Percentiles rank a stretch among this genome's conserved stretches.
Conservation (phyloP, 164 flowering plant species). For the Chimonanthus praecox region DNA sequence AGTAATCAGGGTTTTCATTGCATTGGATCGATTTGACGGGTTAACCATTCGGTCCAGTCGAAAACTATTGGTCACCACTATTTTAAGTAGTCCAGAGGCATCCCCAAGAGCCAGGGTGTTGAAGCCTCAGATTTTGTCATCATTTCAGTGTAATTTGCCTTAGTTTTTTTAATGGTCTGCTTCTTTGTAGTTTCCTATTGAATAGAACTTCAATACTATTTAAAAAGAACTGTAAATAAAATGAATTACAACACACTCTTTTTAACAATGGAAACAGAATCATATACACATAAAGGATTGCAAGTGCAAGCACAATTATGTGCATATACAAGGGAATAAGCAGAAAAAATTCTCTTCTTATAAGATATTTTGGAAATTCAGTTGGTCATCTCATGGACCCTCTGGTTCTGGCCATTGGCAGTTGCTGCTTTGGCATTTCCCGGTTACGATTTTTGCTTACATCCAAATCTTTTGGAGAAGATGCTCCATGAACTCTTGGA, state of each 20-base stretch:
- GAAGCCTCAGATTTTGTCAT: no score
- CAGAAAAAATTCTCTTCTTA: neutral
- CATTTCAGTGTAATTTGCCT: no score
- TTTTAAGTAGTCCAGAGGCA: no score
- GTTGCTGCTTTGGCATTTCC: conserved; percentile 14
- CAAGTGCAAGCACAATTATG: neutral
- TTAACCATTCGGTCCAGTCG: no score
- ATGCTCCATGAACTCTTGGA: conserved; percentile 49
- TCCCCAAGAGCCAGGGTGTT: no score
- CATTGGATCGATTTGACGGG: no score
- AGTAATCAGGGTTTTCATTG: no score
- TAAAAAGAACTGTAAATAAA: neutral
- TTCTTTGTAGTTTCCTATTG: no score
- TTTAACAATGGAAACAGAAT: conserved; percentile 3
- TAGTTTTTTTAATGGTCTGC: no score
- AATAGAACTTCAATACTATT: no score
- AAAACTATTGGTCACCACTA: no score
- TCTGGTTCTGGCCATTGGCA: conserved; percentile 2
- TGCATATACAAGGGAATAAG: neutral
- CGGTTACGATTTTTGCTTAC: conserved; percentile 21
- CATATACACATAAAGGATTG: neutral
- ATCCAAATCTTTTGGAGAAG: conserved; percentile 32
- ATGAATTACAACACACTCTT: neutral
- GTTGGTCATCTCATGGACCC: conserved; percentile 4
- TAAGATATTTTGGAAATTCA: conserved; percentile 5